A percentile compares a stretch with the other conserved stretches of the same genome.
phyloP scores from a whole-genome alignment of 2,329 filamentous ascomycete species.

The Diaporthe citri region DNA sequence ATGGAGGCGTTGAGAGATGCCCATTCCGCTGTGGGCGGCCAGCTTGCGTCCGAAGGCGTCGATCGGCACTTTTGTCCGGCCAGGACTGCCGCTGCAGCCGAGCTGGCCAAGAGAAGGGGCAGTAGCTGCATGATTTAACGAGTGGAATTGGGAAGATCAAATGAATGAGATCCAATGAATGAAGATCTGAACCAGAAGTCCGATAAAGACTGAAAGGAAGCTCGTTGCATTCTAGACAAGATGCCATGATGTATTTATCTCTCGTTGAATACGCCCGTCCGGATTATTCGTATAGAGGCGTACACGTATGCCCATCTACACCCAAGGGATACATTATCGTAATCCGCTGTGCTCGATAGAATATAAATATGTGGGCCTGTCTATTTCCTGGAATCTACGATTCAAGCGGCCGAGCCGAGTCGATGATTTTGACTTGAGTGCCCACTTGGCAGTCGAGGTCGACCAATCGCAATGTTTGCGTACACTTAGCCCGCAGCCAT shows the following conservation, averaged over 20 bases:
- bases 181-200: not conserved
- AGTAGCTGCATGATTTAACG: not conserved
- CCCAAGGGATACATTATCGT: not conserved
- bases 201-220: not conserved
- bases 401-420: not conserved
- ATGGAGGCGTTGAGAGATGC: constrained; percentile 1
- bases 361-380: not conserved
- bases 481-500: not conserved
- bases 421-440: not conserved
- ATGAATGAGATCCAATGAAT: not conserved
- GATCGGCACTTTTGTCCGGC: not conserved
- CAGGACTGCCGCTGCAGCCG: not conserved
- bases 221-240: too few species aligned
- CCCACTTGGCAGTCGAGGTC: not conserved
- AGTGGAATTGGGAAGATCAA: not conserved
- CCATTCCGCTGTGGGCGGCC: not conserved
- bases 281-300: not conserved
- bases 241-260: not conserved
- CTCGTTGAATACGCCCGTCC: rapidly evolving
- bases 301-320: not conserved
- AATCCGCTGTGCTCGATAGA: not conserved
- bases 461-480: constrained; percentile 24
- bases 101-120: not conserved
- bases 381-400: not conserved
- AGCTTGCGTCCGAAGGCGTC: constrained; percentile 11